Evolutionary conservation across 2,329 filamentous ascomycete species (phyloP).

Genomic region (Moelleriella libera): DNA sequence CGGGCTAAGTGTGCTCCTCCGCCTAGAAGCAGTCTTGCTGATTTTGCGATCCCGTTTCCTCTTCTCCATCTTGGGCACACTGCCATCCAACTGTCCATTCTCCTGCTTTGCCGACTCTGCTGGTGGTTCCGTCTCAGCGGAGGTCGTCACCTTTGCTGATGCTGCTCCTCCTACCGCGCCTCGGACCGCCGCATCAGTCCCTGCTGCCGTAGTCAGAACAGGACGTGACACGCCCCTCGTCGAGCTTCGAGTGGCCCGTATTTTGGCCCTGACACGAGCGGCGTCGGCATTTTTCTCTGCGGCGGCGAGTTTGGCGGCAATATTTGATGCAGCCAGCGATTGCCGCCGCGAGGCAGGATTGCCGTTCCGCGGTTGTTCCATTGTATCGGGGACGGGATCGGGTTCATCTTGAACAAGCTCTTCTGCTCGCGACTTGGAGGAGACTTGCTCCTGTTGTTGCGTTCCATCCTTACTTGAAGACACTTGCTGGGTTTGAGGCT

Average conservation of each 20-base stretch:
- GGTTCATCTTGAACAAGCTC: too few species aligned
- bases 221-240: slow-evolving; percentile 17
- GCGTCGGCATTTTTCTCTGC: slow-evolving; percentile 51
- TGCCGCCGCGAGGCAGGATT: slow-evolving; percentile 23
- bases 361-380: not conserved
- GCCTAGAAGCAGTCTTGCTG: slow-evolving; percentile 43
- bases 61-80: slow-evolving; percentile 18
- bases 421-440: too few species aligned
- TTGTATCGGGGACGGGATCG: too few species aligned
- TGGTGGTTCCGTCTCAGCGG: slow-evolving; percentile 4
- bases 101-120: slow-evolving; percentile 18
- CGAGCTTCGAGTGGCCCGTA: slow-evolving; percentile 35
- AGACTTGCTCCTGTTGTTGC: too few species aligned
- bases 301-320: slow-evolving; percentile 49
- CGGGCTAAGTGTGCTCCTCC: slow-evolving; percentile 61
- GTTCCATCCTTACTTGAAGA: too few species aligned
- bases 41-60: slow-evolving; percentile 37
- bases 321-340: slow-evolving; percentile 45
- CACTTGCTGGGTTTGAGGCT: too few species aligned
- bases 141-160: not conserved
- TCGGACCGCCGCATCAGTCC: too few species aligned
- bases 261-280: slow-evolving; percentile 46
- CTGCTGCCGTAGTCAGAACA: slow-evolving; percentile 5
- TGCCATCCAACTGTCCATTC: slow-evolving; percentile 1
- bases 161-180: too few species aligned